phyloP scores from a whole-genome alignment of 1,284 basidiomycete genomes.

The Cryptococcus sp. region DNA sequence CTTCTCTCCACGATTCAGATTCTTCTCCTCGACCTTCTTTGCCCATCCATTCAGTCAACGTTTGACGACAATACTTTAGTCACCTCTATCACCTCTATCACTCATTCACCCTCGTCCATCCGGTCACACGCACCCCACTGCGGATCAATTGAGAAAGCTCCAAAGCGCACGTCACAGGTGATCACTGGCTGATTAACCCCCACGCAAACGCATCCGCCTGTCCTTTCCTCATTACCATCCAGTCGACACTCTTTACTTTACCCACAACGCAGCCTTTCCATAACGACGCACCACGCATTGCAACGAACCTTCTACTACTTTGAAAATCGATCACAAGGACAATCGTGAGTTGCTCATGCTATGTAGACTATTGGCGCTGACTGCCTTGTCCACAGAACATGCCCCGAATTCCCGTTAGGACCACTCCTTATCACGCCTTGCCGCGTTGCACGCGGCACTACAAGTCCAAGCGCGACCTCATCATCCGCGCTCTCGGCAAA shows the following conservation, averaged over 20 bases:
- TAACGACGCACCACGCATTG: neutral
- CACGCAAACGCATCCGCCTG: neutral
- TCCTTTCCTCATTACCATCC: slow-evolving; percentile 8
- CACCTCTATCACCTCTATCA: neutral
- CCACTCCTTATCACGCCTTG: slow-evolving; percentile 58
- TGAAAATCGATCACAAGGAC: slow-evolving; percentile 3
- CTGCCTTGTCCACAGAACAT: slow-evolving; percentile 30
- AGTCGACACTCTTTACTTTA: slow-evolving; percentile 9
- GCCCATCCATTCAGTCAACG: neutral
- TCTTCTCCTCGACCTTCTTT: neutral
- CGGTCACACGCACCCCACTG: slow-evolving; percentile 9
- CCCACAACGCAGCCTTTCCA: neutral
- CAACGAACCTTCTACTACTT: neutral
- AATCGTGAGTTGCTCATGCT: neutral
- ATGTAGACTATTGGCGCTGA: neutral
- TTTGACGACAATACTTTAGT: neutral
- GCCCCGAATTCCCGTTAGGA: slow-evolving; percentile 58
- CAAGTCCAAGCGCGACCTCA: slow-evolving; percentile 59
- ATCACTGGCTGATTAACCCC: slow-evolving; percentile 17
- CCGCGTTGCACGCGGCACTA: slow-evolving; percentile 58
- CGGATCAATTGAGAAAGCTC: slow-evolving; percentile 9
- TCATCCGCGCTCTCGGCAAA: slow-evolving; percentile 57
- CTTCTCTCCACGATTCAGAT: slow-evolving; percentile 9
- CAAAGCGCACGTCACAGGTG: neutral
- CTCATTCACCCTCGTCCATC: neutral